Evolutionary conservation across 345 rosid species (phyloP).

Genomic region (Erysimum cheiranthoides): DNA sequence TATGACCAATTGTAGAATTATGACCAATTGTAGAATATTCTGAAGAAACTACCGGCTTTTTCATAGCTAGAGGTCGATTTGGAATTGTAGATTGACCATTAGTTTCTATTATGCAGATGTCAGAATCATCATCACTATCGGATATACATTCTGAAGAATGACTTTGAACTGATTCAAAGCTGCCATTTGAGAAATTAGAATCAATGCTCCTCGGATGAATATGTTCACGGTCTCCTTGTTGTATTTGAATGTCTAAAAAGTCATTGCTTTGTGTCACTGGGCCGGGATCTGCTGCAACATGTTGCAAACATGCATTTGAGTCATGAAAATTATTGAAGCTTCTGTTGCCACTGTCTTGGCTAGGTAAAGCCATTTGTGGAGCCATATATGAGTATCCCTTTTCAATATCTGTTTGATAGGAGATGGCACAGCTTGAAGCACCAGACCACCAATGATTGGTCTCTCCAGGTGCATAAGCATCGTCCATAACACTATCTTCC

Average conservation of each 20-base stretch:
- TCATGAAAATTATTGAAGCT: slow-evolving; percentile 37
- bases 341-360: slow-evolving; percentile 42
- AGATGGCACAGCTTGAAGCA: slow-evolving; percentile 30
- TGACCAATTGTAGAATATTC: slow-evolving; percentile 39
- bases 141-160: slow-evolving; percentile 64
- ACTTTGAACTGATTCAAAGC: slow-evolving; percentile 75
- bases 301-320: slow-evolving; percentile 47
- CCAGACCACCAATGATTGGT: slow-evolving; percentile 45
- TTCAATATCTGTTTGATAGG: slow-evolving; percentile 41
- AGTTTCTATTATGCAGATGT: slow-evolving; percentile 79
- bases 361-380: slow-evolving; percentile 41
- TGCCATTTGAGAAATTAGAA: slow-evolving; percentile 55
- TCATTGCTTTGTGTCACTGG: slow-evolving; percentile 43
- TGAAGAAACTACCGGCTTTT: slow-evolving; percentile 39
- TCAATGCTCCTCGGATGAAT: slow-evolving; percentile 47
- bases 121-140: slow-evolving; percentile 69
- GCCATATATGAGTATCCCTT: slow-evolving; percentile 40
- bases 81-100: slow-evolving; percentile 61
- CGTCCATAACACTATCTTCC: slow-evolving; percentile 38
- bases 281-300: slow-evolving; percentile 42
- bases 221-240: slow-evolving; percentile 48
- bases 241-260: slow-evolving; percentile 42
- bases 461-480: slow-evolving; percentile 46
- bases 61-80: slow-evolving; percentile 45
- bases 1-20: slow-evolving; percentile 37